Conservation (phyloP, 176 grass and related monocot species). For the Musa acuminata region DNA sequence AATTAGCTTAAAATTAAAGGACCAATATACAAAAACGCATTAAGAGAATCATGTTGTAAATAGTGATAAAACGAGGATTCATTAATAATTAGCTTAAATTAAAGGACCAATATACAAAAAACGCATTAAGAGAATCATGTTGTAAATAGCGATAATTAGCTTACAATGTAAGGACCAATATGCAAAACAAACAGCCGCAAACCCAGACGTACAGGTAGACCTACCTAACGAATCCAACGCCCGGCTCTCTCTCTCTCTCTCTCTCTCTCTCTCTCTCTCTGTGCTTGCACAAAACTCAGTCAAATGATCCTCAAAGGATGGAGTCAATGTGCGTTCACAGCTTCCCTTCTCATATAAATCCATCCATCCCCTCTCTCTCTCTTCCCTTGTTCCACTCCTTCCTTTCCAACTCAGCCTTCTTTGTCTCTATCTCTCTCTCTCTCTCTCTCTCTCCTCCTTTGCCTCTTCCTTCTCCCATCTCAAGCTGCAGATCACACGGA, state of each 20-base stretch:
- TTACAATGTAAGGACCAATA: not conserved
- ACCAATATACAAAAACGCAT: no score
- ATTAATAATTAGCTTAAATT: no score
- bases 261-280: not conserved
- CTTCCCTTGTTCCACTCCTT: not conserved
- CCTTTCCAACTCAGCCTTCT: constrained; percentile 2
- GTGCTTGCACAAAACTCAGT: constrained; percentile 2
- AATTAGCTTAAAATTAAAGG: no score
- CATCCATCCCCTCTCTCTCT: not conserved
- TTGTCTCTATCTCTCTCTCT: no score
- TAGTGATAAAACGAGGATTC: no score
- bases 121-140: no score
- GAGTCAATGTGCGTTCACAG: constrained; percentile 8
- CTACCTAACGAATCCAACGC: constrained; percentile 17
- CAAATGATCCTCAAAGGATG: not conserved
- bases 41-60: no score
- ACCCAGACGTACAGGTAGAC: constrained; percentile 2
- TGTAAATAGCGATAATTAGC: no score
- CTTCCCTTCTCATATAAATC: not conserved
- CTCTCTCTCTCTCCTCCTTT: not conserved
- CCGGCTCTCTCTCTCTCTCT: not conserved
- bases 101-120: no score
- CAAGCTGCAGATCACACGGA: not conserved
- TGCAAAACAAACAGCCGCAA: not conserved
- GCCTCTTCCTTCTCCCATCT: not conserved